Evolutionary conservation across 768 basidiomycete genomes (phyloP).

Genomic region (Hericium erinaceus): DNA sequence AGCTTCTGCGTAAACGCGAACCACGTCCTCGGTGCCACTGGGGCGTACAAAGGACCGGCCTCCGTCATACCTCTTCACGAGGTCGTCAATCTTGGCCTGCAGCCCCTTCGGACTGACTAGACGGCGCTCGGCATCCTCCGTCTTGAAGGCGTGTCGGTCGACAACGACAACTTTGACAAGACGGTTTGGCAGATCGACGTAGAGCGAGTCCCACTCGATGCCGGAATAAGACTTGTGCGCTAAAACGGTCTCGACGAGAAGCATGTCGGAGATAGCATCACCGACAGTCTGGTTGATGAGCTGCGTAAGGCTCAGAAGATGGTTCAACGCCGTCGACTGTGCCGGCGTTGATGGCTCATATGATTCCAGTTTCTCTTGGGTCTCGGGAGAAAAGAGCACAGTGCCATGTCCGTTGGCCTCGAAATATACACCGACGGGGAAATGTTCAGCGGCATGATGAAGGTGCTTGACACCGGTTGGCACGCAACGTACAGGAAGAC

Average conservation of each 20-base stretch:
- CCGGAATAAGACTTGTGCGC: conserved; percentile 80
- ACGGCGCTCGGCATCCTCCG: conserved; percentile 88
- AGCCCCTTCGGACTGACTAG: conserved; percentile 72
- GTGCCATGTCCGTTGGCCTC: conserved; percentile 99
- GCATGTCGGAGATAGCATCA: conserved; percentile 91
- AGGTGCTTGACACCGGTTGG: conserved; percentile 96
- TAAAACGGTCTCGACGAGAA: conserved; percentile 89
- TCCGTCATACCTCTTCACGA: conserved; percentile 66
- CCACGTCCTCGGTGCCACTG: conserved; percentile 97
- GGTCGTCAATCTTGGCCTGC: conserved; percentile 74
- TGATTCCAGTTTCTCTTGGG: conserved; percentile 48
- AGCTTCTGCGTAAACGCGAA: conserved; percentile 96
- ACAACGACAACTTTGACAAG: conserved; percentile 87
- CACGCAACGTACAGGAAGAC: conserved; percentile 90
- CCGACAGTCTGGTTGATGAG: conserved; percentile 98
- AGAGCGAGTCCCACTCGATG: conserved; percentile 86
- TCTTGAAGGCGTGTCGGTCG: conserved; percentile 77
- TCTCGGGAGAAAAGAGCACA: conserved; percentile 80
- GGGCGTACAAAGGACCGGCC: conserved; percentile 93
- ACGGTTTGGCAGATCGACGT: conserved; percentile 89
- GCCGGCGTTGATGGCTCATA: conserved; percentile 75
- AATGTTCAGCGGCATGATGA: conserved; percentile 93
- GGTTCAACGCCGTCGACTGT: conserved; percentile 69
- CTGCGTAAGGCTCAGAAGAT: conserved; percentile 67
- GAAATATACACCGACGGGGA: conserved; percentile 96